Evolutionary conservation across 2,329 filamentous ascomycete species (phyloP).

Genomic region (Cucurbitaria berberidis): DNA sequence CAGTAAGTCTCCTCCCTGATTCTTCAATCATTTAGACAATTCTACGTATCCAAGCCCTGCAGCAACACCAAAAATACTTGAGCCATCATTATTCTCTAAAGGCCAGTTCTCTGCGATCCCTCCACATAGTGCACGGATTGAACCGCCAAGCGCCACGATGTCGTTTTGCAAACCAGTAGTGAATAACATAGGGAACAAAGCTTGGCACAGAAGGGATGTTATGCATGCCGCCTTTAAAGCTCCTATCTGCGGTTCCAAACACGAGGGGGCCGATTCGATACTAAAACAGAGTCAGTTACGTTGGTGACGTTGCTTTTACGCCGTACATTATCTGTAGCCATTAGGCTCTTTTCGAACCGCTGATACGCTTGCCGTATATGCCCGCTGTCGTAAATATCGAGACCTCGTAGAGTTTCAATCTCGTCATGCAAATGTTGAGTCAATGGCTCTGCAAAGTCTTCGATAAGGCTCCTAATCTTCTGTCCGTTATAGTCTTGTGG

Average conservation of each 20-base stretch:
- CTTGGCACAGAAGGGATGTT: slow-evolving; percentile 45
- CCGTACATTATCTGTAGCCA: slow-evolving; percentile 40
- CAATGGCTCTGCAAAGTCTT: slow-evolving; percentile 23
- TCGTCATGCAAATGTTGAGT: slow-evolving; percentile 27
- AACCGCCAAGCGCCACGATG: slow-evolving; percentile 46
- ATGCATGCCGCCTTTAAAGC: slow-evolving; percentile 39
- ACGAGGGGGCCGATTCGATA: slow-evolving; percentile 42
- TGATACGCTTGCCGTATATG: slow-evolving; percentile 10
- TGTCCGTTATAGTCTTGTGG: neutral
- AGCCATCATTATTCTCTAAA: slow-evolving; percentile 9
- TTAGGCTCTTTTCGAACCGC: slow-evolving; percentile 34
- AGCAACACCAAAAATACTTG: no score
- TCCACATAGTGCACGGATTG: slow-evolving; percentile 34
- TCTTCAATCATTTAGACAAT: no score
- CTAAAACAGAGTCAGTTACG: slow-evolving; percentile 22
- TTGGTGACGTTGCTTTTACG: neutral
- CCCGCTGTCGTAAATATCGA: slow-evolving; percentile 23
- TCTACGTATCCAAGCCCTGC: no score
- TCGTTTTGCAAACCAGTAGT: slow-evolving; percentile 37
- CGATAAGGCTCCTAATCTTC: slow-evolving; percentile 12
- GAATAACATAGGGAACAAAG: slow-evolving; percentile 45
- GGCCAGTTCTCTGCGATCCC: slow-evolving; percentile 28
- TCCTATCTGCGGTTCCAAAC: slow-evolving; percentile 45
- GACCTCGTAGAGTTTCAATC: slow-evolving; percentile 22
- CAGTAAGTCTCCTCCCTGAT: no score